A percentile compares a stretch with the other conserved stretches of the same genome.
Evolutionary conservation across 2,329 filamentous ascomycete species (phyloP).

Genomic region (Thyridium curvatum): DNA sequence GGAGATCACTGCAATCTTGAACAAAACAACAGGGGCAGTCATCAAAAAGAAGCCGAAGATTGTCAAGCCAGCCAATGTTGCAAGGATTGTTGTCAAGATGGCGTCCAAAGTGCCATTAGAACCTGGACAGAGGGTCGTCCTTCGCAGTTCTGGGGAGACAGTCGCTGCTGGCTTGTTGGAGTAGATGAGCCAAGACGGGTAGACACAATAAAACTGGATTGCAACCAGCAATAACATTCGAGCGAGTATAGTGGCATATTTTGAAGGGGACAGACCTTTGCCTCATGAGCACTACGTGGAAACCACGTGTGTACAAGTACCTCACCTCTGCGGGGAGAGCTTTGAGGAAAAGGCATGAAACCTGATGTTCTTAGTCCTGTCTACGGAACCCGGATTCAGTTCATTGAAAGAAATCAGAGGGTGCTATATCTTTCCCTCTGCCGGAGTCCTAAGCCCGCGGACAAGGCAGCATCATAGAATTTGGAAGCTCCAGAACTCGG

Average conservation of each 20-base stretch:
- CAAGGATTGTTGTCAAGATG: constrained; percentile 70
- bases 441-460: too few species aligned
- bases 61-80: constrained; percentile 72
- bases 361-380: too few species aligned
- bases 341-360: too few species aligned
- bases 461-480: too few species aligned
- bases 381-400: too few species aligned
- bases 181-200: constrained; percentile 25
- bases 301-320: too few species aligned
- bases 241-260: neutral
- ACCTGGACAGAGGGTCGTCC: constrained; percentile 69
- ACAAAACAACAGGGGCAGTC: constrained; percentile 71
- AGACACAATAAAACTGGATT: constrained; percentile 1
- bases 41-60: constrained; percentile 81
- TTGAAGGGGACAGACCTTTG: too few species aligned
- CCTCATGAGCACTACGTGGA: too few species aligned
- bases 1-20: constrained; percentile 65
- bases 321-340: too few species aligned
- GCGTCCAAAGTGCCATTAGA: constrained; percentile 73
- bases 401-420: too few species aligned
- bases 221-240: neutral
- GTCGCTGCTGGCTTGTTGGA: constrained; percentile 85
- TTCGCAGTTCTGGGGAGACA: constrained; percentile 75
- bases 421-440: too few species aligned
- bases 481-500: too few species aligned